A percentile compares a stretch with the other conserved stretches of the same genome.
phyloP scores from a whole-genome alignment of 2,329 filamentous ascomycete genomes.

The Colletotrichum abscissum region DNA sequence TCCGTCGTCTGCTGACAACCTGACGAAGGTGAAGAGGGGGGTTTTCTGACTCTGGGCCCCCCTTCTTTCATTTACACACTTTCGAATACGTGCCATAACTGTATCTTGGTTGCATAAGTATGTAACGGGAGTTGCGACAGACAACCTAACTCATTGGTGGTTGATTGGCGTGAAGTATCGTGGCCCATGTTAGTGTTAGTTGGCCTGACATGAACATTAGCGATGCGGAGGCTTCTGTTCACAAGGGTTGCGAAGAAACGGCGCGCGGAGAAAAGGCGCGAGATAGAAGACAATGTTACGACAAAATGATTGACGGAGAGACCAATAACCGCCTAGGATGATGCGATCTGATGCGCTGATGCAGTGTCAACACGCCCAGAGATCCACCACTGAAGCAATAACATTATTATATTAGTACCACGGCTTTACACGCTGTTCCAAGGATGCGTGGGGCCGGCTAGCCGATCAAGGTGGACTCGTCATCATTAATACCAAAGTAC shows the following conservation, averaged over 20 bases:
- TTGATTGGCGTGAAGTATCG: not conserved
- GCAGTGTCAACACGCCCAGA: constrained; percentile 3
- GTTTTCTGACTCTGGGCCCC: not conserved
- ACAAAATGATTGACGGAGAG: not conserved
- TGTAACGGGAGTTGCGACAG: not conserved
- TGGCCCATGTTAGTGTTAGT: not conserved
- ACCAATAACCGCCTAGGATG: constrained; percentile 12
- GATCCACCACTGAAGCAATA: constrained; percentile 23
- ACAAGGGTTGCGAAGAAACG: not conserved
- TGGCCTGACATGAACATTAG: constrained; percentile 15
- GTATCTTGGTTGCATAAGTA: not conserved
- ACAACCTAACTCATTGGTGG: not conserved
- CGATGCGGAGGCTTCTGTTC: not conserved
- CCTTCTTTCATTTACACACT: not conserved
- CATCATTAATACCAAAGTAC: constrained; percentile 17
- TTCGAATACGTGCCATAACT: constrained; percentile 6
- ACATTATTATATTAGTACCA: constrained; percentile 3
- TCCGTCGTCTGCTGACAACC: constrained; percentile 6
- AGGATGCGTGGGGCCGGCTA: constrained; percentile 1
- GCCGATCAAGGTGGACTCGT: constrained; percentile 24
- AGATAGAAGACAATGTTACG: too few species aligned
- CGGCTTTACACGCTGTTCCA: not conserved
- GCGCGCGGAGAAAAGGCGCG: not conserved
- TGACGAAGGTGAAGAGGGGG: not conserved
- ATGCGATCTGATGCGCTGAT: constrained; percentile 22